Conservation (phyloP, 345 rosid species). For the Gossypium anomalum region DNA sequence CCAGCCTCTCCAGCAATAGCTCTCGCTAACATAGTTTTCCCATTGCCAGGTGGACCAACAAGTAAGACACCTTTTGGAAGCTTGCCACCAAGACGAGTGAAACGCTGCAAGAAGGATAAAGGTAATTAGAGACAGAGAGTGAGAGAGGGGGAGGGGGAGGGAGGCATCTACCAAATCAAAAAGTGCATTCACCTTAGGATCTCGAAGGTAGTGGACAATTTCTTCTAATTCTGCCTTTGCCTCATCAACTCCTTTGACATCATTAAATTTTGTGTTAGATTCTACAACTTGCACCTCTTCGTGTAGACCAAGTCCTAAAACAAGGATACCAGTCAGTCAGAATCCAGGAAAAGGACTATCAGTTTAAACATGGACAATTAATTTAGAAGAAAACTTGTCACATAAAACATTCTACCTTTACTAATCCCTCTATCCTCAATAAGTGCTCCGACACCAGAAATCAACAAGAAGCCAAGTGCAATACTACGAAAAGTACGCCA, state of each 20-base stretch:
- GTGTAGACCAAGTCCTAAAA: conserved; percentile 76
- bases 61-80: conserved; percentile 97
- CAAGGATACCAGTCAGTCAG: conserved; percentile 6
- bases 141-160: not conserved
- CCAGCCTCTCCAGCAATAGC: conserved; percentile 98
- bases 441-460: conserved; percentile 90
- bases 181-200: conserved; percentile 67
- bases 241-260: conserved; percentile 97
- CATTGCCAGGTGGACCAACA: conserved; percentile 97
- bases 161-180: not conserved
- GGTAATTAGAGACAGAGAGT: not conserved
- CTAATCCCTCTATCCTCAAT: conserved; percentile 87
- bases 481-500: conserved; percentile 85
- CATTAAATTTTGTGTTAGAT: conserved; percentile 82
- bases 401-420: conserved; percentile 52
- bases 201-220: conserved; percentile 94
- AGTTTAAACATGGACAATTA: conserved; percentile 2
- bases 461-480: conserved; percentile 70
- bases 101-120: conserved; percentile 49
- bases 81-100: conserved; percentile 96
- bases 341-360: not conserved
- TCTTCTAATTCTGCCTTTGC: conserved; percentile 95
- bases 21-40: conserved; percentile 97
- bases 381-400: not conserved
- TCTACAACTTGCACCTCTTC: conserved; percentile 98